These are phyloP conservation scores for Eugenia klotzschiana DNA, from an alignment of 441 rosid genomes.

Conservation along the genomic window DNA sequence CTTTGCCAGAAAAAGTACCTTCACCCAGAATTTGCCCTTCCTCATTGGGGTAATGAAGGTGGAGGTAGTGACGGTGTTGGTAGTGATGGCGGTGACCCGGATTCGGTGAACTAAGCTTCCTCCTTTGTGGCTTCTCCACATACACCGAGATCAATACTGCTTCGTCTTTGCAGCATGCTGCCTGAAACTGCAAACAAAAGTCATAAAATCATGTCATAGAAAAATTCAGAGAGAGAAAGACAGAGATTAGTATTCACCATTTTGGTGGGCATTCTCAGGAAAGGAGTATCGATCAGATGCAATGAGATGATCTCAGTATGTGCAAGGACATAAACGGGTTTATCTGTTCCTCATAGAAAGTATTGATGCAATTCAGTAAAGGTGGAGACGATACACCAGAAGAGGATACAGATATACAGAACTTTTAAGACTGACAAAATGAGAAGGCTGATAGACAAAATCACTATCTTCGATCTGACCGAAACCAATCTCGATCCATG, in stretches of 20 bases:
- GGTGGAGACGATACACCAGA: neutral
- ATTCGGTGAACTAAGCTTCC: neutral
- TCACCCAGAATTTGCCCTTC: neutral
- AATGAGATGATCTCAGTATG: neutral
- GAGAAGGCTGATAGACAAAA: neutral
- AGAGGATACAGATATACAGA: neutral
- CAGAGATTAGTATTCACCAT: neutral
- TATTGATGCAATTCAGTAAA: neutral
- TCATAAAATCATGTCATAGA: too few relatives aligned
- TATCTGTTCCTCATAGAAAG: neutral
- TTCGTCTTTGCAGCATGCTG: neutral
- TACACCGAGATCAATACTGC: neutral
- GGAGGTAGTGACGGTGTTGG: neutral
- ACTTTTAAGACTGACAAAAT: neutral
- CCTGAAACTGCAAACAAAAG: neutral
- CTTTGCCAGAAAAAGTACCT: neutral
- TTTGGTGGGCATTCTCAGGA: neutral
- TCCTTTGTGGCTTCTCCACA: neutral
- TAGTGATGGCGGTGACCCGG: neutral
- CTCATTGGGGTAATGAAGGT: neutral
- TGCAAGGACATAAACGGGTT: neutral
- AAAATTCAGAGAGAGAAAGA: constrained; percentile 1
- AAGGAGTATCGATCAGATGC: neutral
- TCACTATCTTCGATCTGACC: neutral
- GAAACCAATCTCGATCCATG: neutral